Evolutionary conservation across 2,329 filamentous ascomycete genomes (phyloP).

Genomic region (Cladophialophora bantiana): DNA sequence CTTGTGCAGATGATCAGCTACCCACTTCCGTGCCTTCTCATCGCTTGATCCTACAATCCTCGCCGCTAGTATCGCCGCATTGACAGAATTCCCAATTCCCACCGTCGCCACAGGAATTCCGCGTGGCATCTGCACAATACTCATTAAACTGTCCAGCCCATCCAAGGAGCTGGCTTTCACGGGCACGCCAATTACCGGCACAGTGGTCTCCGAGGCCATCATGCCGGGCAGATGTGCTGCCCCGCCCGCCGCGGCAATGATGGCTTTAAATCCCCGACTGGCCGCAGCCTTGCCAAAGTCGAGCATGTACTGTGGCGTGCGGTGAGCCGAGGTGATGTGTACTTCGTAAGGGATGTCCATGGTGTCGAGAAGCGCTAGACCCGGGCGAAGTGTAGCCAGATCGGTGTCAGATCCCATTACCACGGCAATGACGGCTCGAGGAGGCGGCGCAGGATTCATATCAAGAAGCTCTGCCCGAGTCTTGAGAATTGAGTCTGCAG

Average conservation of each 20-base stretch:
- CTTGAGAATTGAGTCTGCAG: constrained; percentile 27
- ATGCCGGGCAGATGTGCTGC: constrained; percentile 74
- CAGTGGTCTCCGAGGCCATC: constrained; percentile 67
- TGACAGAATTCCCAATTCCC: constrained; percentile 75
- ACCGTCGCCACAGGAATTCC: constrained; percentile 74
- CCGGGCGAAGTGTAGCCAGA: constrained; percentile 42
- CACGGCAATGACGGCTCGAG: constrained; percentile 51
- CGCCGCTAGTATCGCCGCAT: constrained; percentile 71
- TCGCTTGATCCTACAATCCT: constrained; percentile 62
- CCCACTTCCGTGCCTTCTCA: constrained; percentile 34
- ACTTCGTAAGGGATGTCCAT: constrained; percentile 45
- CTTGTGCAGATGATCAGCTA: constrained; percentile 39
- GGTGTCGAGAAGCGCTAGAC: constrained; percentile 43
- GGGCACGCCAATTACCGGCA: constrained; percentile 77
- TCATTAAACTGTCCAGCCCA: constrained; percentile 69
- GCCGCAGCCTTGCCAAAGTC: constrained; percentile 67
- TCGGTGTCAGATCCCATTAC: constrained; percentile 58
- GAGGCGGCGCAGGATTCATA: constrained; percentile 33
- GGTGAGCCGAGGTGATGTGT: constrained; percentile 58
- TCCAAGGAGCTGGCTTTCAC: constrained; percentile 73
- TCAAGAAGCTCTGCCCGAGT: constrained; percentile 31
- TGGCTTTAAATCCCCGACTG: constrained; percentile 66
- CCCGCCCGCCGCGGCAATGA: constrained; percentile 74
- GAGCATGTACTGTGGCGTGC: constrained; percentile 71
- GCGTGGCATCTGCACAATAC: constrained; percentile 75